Evolutionary conservation across 306 rosid genomes (phyloP).

Genomic region (Coriaria nepalensis): DNA sequence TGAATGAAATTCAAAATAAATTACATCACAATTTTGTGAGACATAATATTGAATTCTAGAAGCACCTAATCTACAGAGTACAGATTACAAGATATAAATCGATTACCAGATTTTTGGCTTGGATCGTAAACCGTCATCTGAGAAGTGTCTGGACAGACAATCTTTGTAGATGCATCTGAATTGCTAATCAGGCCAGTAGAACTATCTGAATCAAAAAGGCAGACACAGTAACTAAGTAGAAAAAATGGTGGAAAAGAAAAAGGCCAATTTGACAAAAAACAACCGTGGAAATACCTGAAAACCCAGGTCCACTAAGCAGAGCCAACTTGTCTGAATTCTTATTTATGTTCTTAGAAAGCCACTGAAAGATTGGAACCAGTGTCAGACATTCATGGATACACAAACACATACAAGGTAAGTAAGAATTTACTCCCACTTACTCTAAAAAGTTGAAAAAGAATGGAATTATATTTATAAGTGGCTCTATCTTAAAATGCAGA

Average conservation of each 20-base stretch:
- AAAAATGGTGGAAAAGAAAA: slow-evolving; percentile 1
- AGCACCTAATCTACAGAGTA: not conserved
- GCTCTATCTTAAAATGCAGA: slow-evolving; percentile 1
- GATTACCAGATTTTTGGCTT: slow-evolving; percentile 56
- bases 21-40: not conserved
- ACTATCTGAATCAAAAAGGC: slow-evolving; percentile 35
- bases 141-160: slow-evolving; percentile 71
- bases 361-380: slow-evolving; percentile 33
- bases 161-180: slow-evolving; percentile 36
- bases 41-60: not conserved
- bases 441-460: not conserved
- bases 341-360: slow-evolving; percentile 59
- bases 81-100: not conserved
- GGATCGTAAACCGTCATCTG: slow-evolving; percentile 84
- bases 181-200: slow-evolving; percentile 23
- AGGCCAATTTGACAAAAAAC: slow-evolving; percentile 6
- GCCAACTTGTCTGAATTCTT: slow-evolving; percentile 42
- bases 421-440: no score
- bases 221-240: not conserved
- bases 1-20: not conserved
- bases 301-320: slow-evolving; percentile 32
- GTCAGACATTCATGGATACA: slow-evolving; percentile 2
- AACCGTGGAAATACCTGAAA: slow-evolving; percentile 34
- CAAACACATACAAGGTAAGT: not conserved
- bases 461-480: not conserved